Evolutionary conservation across 305 asterid species (phyloP).

Genomic region (Withania somnifera): DNA sequence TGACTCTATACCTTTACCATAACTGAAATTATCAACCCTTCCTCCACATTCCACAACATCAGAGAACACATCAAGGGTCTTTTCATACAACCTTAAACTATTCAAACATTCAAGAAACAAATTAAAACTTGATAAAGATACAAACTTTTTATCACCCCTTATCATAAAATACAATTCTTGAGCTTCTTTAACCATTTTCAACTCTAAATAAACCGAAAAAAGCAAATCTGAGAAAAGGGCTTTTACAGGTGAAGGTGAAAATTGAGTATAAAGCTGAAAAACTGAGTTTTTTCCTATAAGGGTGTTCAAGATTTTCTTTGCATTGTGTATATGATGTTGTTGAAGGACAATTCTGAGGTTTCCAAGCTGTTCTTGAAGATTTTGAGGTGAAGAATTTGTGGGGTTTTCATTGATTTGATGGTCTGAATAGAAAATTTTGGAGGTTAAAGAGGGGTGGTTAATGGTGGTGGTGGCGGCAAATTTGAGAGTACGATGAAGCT

Average conservation of each 20-base stretch:
- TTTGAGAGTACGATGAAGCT: neutral
- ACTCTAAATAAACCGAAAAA: slow-evolving; percentile 43
- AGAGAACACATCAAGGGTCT: slow-evolving; percentile 34
- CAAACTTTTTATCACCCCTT: slow-evolving; percentile 36
- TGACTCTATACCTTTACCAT: slow-evolving; percentile 65
- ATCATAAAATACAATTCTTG: slow-evolving; percentile 37
- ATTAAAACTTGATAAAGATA: slow-evolving; percentile 43
- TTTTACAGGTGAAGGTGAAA: slow-evolving; percentile 27
- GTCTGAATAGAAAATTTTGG: neutral
- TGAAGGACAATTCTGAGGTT: slow-evolving; percentile 37
- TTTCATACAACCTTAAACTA: slow-evolving; percentile 15
- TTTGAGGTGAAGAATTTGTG: neutral
- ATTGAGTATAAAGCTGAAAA: slow-evolving; percentile 34
- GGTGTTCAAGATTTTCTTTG: slow-evolving; percentile 30
- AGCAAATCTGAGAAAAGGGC: slow-evolving; percentile 31
- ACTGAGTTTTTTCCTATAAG: slow-evolving; percentile 34
- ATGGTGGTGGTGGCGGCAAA: neutral
- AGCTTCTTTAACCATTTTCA: slow-evolving; percentile 41
- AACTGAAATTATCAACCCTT: slow-evolving; percentile 45
- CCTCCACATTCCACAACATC: slow-evolving; percentile 42
- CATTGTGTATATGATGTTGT: slow-evolving; percentile 41
- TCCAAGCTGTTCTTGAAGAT: slow-evolving; percentile 29
- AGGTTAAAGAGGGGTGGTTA: neutral
- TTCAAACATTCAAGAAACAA: slow-evolving; percentile 50
- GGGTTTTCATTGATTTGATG: neutral